A percentile compares a stretch with the other conserved stretches of the same genome.
phyloP scores from a whole-genome alignment of 2,329 filamentous ascomycete genomes.

The Magnaporthiopsis incrustans region DNA sequence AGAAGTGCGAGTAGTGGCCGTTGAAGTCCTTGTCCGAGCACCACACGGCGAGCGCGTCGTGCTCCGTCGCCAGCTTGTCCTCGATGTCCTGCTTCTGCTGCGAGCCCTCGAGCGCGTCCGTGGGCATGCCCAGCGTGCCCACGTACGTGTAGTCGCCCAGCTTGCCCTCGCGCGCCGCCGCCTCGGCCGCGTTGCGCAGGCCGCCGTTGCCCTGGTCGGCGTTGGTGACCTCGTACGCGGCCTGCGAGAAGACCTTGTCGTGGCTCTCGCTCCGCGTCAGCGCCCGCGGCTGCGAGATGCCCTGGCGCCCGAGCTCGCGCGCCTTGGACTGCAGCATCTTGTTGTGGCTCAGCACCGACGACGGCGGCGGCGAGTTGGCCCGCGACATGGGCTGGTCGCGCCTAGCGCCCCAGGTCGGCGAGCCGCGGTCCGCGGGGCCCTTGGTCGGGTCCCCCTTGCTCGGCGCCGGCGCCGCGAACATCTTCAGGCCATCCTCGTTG shows the following conservation, averaged over 20 bases:
- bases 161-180: conserved; percentile 61
- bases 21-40: conserved; percentile 88
- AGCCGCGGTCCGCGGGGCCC: conserved; percentile 61
- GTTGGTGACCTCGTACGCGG: conserved; percentile 73
- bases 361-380: conserved; percentile 65
- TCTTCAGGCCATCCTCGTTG: conserved; percentile 50
- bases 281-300: conserved; percentile 46
- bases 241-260: conserved; percentile 65
- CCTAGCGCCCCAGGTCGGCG: conserved; percentile 67
- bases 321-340: conserved; percentile 47
- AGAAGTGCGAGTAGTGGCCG: conserved; percentile 90
- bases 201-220: conserved; percentile 91
- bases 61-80: conserved; percentile 70
- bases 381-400: conserved; percentile 73
- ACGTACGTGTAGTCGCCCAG: conserved; percentile 79
- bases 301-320: conserved; percentile 47
- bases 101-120: conserved; percentile 68
- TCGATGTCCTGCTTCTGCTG: conserved; percentile 76
- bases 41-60: conserved; percentile 76
- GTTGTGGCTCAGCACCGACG: conserved; percentile 64
- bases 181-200: conserved; percentile 78
- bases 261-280: conserved; percentile 52
- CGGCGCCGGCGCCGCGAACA: conserved; percentile 33
- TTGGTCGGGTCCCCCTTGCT: conserved; percentile 32
- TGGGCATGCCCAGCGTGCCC: conserved; percentile 89